A percentile compares a stretch with the other conserved stretches of the same genome.
Evolutionary conservation across 1,284 basidiomycete genomes (phyloP).

Genomic region (Pseudozyma tsukubaensis): DNA sequence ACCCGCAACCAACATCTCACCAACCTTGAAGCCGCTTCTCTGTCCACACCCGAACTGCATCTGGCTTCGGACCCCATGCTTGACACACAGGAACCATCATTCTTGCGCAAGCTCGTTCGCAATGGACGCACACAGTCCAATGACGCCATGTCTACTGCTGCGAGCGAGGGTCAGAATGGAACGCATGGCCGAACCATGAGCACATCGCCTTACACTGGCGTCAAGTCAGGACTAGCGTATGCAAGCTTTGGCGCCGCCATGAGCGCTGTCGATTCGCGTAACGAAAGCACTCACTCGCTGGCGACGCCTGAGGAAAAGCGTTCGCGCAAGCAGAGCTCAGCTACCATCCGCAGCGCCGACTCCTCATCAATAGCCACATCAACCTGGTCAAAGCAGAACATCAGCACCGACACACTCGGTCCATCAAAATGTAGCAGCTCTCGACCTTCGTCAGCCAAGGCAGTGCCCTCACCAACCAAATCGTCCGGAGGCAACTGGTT

Average conservation of each 20-base stretch:
- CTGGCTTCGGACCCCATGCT: conserved; percentile 57
- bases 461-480: conserved; percentile 9
- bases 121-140: conserved; percentile 23
- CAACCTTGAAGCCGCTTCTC: conserved; percentile 52
- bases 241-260: conserved; percentile 50
- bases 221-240: conserved; percentile 28
- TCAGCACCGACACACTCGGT: conserved; percentile 46
- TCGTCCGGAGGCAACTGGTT: conserved; percentile 22
- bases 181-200: conserved; percentile 18
- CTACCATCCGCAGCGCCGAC: conserved; percentile 26
- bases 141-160: conserved; percentile 25
- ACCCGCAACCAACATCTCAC: conserved; percentile 42
- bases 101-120: conserved; percentile 44
- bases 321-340: conserved; percentile 31
- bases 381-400: conserved; percentile 27
- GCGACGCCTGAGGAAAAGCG: conserved; percentile 6
- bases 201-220: conserved; percentile 10
- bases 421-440: conserved; percentile 13
- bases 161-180: conserved; percentile 7
- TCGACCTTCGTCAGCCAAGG: conserved; percentile 15
- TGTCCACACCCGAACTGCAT: conserved; percentile 59
- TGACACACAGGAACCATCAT: conserved; percentile 46
- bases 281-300: conserved; percentile 4
- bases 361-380: conserved; percentile 11
- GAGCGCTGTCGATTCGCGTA: conserved; percentile 35